Percentiles rank a stretch among this genome's conserved stretches.
These are phyloP conservation scores for Glonium stellatum DNA, from an alignment of 495 filamentous ascomycete species.

Conservation along the genomic window DNA sequence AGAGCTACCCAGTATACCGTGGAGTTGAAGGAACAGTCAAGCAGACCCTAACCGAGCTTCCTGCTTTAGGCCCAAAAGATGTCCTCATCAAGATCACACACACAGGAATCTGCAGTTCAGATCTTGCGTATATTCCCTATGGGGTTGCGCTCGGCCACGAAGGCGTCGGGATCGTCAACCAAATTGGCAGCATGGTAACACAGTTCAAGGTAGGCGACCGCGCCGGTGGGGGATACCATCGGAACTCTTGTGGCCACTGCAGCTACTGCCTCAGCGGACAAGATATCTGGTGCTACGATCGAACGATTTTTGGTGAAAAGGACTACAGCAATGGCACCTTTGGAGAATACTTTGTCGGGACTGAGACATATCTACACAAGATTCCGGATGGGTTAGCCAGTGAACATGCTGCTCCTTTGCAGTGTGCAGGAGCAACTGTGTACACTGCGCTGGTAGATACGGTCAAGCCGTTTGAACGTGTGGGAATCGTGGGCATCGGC, in stretches of 20 bases:
- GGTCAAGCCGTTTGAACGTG: conserved; percentile 44
- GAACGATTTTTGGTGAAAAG: conserved; percentile 15
- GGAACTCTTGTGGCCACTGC: conserved; percentile 32
- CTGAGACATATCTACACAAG: conserved; percentile 26
- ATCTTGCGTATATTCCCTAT: conserved; percentile 11
- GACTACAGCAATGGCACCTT: conserved; percentile 24
- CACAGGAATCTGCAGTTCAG: conserved; percentile 21
- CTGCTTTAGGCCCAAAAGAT: conserved; percentile 17
- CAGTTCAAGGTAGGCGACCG: conserved; percentile 42
- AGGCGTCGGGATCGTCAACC: conserved; percentile 44
- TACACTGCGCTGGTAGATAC: conserved; percentile 45
- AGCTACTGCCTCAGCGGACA: conserved; percentile 16
- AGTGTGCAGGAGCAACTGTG: conserved; percentile 25
- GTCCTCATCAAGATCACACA: conserved; percentile 24
- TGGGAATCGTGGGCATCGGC: conserved; percentile 57
- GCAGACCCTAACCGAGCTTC: conserved; percentile 3
- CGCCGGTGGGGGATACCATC: conserved; percentile 39
- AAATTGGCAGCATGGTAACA: conserved; percentile 40
- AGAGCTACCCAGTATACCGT: conserved; percentile 1
- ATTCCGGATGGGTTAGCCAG: conserved; percentile 16
- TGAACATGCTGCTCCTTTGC: conserved; percentile 24
- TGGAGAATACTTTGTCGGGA: conserved; percentile 22
- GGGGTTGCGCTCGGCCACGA: conserved; percentile 48
- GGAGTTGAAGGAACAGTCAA: conserved; percentile 14
- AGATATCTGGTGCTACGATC: conserved; percentile 24